Conservation (phyloP, 176 grass and related monocot species). For the Otatea glauca region DNA sequence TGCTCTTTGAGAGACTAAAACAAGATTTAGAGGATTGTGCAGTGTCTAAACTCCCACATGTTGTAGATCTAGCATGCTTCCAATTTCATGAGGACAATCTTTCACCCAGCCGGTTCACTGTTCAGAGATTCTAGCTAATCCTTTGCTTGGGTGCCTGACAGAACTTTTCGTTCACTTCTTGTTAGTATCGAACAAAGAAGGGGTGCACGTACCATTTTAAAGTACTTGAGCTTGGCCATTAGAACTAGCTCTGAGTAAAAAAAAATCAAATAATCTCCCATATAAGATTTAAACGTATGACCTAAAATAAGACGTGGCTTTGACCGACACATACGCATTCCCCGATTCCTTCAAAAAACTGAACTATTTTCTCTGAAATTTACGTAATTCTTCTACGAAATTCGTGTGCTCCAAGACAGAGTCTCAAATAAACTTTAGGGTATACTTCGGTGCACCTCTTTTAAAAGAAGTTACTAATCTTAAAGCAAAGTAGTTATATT, state of each 20-base stretch:
- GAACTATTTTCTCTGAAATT: background rate
- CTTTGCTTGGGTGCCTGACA: slow-evolving; percentile 19
- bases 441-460: too few species aligned
- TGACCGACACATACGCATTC: background rate
- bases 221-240: background rate
- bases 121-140: slow-evolving; percentile 24
- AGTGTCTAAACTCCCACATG: slow-evolving; percentile 11
- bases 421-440: too few species aligned
- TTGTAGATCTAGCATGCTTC: slow-evolving; percentile 31
- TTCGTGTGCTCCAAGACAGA: too few species aligned
- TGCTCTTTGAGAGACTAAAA: slow-evolving; percentile 57
- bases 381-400: too few species aligned
- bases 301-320: too few species aligned
- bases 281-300: background rate
- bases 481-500: too few species aligned
- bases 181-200: background rate
- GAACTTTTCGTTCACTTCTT: slow-evolving; percentile 1
- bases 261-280: background rate
- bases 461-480: too few species aligned
- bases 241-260: background rate
- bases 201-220: background rate
- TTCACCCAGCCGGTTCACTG: background rate
- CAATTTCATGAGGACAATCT: slow-evolving; percentile 20
- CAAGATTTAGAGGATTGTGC: slow-evolving; percentile 33
- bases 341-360: background rate